These are phyloP conservation scores for Aspergillus pseudonomiae DNA, from an alignment of 2,329 filamentous ascomycete genomes.

Conservation along the genomic window DNA sequence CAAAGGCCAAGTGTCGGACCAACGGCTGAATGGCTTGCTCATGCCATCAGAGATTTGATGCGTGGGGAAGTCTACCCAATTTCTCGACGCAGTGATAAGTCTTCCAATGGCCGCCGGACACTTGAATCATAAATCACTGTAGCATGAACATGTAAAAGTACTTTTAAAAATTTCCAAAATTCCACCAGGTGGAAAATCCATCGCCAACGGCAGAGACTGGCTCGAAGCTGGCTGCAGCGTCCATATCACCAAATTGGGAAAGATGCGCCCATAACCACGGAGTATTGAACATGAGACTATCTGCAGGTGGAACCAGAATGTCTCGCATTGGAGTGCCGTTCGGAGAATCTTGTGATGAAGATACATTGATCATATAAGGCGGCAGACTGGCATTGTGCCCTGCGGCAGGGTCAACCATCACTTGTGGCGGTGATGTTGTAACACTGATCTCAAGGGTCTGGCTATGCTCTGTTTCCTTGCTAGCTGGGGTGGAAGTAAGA, in stretches of 20 bases:
- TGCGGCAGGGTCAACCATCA: too few species aligned
- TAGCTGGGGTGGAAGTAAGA: too few species aligned
- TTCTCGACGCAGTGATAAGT: too few species aligned
- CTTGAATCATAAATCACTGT: too few species aligned
- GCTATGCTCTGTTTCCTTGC: too few species aligned
- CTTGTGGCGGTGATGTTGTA: too few species aligned
- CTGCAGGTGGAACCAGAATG: constrained; percentile 34
- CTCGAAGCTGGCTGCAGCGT: constrained; percentile 31
- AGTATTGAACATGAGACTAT: constrained; percentile 40
- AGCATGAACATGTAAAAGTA: too few species aligned
- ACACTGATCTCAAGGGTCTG: neutral
- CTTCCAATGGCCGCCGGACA: too few species aligned
- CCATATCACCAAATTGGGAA: constrained; percentile 34
- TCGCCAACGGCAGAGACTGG: constrained; percentile 32
- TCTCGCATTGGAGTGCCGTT: constrained; percentile 18
- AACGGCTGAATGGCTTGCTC: too few species aligned
- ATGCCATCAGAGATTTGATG: too few species aligned
- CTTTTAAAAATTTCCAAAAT: constrained; percentile 34
- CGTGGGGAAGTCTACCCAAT: too few species aligned
- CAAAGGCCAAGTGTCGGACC: too few species aligned
- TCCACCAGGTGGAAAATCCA: constrained; percentile 40
- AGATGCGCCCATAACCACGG: constrained; percentile 39
- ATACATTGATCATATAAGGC: constrained; percentile 16
- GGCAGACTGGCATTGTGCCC: constrained; percentile 32
- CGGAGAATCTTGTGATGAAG: constrained; percentile 7